Evolutionary conservation across 768 basidiomycete genomes (phyloP), one percentile per base, ranked within the genome.

Genomic region (Chalciporus sphaerocephalus): DNA sequence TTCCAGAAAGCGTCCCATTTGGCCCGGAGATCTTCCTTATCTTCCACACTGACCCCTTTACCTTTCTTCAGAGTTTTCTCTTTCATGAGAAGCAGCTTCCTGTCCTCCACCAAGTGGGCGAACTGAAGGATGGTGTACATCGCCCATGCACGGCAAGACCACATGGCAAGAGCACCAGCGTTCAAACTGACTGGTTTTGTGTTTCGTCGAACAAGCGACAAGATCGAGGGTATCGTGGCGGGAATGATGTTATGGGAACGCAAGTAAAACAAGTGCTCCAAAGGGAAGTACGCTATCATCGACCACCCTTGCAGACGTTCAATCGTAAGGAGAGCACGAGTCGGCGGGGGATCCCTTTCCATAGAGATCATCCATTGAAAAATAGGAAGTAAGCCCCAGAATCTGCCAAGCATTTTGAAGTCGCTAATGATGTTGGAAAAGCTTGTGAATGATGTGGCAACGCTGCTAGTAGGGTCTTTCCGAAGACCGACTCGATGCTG

Each of bases 81-180:
- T 44, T 75, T 74, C 52, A 72, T 66, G 37, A 72, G 69, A 16
- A 90, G 62, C 12, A 87, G 54, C 51, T 76, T 76, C 49, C 75
- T 72, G 55, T 90, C 86, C 59, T 89, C 85, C 23, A 73, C 66
- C 43, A 89, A 69, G 57, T 88, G 87, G 5, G 74, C 76, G 51
- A 91, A 81, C 45, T 89, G 90, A 38, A 94, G 78, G 23, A 84
- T 51, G 33, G 90, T 74, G 56, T 93, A 93, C 18, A 78, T 62
- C 2, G 83, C 84, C 92, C 90, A 94, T 61, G 83, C 86, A 17
- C 91, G 81, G 43, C 75, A 79, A 12, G 88, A 90, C 86, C 85
- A 88, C 42, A 83, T 54, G 3, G 75, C 71, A 30, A 92, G 61
- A 21, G 60, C 64, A 25, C 70, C 67, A 7, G 74, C 50, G 45